phyloP scores from a whole-genome alignment of 306 rosid species.

The Macrotyloma uniflorum region DNA sequence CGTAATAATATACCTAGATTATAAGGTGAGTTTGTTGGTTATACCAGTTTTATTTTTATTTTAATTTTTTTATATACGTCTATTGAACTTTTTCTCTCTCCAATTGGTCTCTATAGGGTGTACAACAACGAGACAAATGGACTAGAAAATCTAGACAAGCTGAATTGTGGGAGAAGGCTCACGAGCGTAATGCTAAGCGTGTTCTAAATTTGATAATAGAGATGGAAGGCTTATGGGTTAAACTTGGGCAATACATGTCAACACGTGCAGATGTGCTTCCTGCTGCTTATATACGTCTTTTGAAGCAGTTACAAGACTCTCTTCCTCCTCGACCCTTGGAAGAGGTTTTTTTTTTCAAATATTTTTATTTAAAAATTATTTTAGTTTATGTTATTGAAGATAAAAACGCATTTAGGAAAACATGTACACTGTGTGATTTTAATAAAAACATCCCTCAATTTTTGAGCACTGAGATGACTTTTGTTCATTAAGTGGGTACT shows the following conservation, averaged over 20 bases:
- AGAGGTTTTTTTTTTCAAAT: constrained; percentile 62
- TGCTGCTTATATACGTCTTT: constrained; percentile 69
- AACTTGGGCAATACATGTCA: constrained; percentile 95
- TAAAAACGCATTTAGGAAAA: background rate
- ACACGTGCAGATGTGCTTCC: constrained; percentile 99
- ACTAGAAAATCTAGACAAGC: constrained; percentile 56
- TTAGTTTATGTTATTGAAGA: background rate
- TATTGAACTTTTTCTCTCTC: constrained; percentile 23
- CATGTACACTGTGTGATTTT: constrained; percentile 10
- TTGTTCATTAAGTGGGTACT: constrained; percentile 14
- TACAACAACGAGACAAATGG: constrained; percentile 93
- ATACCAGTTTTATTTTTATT: background rate
- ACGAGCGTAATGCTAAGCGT: constrained; percentile 91
- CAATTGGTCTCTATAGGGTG: constrained; percentile 51
- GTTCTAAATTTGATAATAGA: constrained; percentile 73
- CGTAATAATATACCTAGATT: constrained; percentile 50
- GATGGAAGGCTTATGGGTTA: constrained; percentile 99
- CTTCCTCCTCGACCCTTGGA: constrained; percentile 95
- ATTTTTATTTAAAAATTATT: background rate
- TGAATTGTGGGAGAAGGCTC: constrained; percentile 85
- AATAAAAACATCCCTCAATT: background rate
- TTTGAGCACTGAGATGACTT: background rate
- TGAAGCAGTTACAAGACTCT: constrained; percentile 93
- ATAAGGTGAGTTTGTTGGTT: constrained; percentile 47
- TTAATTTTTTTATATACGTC: background rate